These are phyloP conservation scores for Funneliformis geosporum DNA, from an alignment of 192 early-diverging fungal species.

Conservation along the genomic window DNA sequence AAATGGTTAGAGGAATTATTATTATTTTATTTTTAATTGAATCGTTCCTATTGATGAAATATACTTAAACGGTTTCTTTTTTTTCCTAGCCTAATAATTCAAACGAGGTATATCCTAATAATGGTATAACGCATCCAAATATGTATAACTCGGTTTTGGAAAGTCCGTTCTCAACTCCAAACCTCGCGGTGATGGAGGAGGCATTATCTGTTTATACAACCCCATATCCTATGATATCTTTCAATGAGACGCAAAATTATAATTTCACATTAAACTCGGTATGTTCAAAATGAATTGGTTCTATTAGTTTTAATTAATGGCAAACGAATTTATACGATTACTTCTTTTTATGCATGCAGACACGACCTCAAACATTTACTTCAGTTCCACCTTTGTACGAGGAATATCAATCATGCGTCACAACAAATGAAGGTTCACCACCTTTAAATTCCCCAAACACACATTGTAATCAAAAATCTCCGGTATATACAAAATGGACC, in stretches of 20 bases:
- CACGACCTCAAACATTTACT: background rate
- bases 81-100: background rate
- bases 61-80: too few relatives aligned
- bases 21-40: too few relatives aligned
- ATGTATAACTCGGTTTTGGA: background rate
- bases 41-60: too few relatives aligned
- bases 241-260: background rate
- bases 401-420: background rate
- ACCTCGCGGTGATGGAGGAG: too few relatives aligned
- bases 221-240: background rate
- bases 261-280: background rate
- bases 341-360: background rate
- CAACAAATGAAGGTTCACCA: background rate
- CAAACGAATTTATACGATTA: too few relatives aligned
- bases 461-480: slow-evolving; percentile 33
- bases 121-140: too few relatives aligned
- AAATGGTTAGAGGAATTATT: too few relatives aligned
- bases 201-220: background rate
- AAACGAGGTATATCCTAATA: background rate
- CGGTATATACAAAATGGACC: slow-evolving; percentile 51
- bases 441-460: background rate
- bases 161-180: background rate
- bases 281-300: background rate
- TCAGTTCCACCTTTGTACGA: background rate
- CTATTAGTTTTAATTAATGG: too few relatives aligned